Conservation (phyloP, 2,329 filamentous ascomycete genomes). For the Aspergillus luchuensis region DNA sequence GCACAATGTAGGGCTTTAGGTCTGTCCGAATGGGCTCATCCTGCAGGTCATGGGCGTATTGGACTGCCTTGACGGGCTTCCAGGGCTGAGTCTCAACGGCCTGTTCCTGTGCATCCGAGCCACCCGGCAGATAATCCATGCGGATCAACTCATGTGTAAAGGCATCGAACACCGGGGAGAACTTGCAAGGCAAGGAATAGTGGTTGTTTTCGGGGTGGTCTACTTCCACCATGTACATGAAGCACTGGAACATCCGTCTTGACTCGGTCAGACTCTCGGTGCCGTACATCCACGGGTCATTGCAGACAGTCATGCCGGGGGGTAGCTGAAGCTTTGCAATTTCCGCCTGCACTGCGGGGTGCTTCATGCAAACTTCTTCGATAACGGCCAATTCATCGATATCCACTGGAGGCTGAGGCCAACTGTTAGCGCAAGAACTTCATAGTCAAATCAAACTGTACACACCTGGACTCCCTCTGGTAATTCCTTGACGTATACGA, state of each 20-base stretch:
- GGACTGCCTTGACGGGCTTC: constrained; percentile 55
- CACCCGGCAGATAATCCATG: constrained; percentile 70
- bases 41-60: constrained; percentile 65
- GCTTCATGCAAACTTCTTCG: constrained; percentile 57
- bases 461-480: constrained; percentile 50
- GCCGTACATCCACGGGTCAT: constrained; percentile 72
- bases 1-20: constrained; percentile 64
- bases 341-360: constrained; percentile 59
- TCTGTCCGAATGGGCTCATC: constrained; percentile 62
- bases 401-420: constrained; percentile 59
- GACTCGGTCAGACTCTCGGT: constrained; percentile 42
- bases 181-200: constrained; percentile 40
- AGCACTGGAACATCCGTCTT: constrained; percentile 44
- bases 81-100: constrained; percentile 59
- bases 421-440: constrained; percentile 50
- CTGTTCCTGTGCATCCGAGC: constrained; percentile 61
- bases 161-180: constrained; percentile 55
- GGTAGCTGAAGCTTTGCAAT: constrained; percentile 62
- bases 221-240: constrained; percentile 40
- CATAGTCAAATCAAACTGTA: not conserved
- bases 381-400: constrained; percentile 61
- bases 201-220: constrained; percentile 42
- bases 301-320: constrained; percentile 57
- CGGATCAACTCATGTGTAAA: constrained; percentile 65
- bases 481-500: constrained; percentile 45